Evolutionary conservation across 2,329 filamentous ascomycete species (phyloP).

Genomic region (Scytalidium sp.): DNA sequence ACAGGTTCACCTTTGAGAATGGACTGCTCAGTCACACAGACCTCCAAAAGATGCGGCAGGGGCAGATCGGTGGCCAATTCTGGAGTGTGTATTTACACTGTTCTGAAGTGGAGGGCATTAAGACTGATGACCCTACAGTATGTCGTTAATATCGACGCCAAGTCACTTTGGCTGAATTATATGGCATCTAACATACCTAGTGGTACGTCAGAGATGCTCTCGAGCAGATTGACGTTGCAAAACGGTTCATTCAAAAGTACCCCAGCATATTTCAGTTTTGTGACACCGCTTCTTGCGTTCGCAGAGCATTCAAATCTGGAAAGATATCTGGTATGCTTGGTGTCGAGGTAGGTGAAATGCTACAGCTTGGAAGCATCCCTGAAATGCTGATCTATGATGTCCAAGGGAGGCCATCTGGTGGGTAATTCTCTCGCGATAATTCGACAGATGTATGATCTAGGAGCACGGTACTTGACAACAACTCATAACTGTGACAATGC

Average conservation of each 20-base stretch:
- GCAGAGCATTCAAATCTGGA: conserved; percentile 31
- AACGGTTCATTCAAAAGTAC: conserved; percentile 41
- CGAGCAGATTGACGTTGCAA: conserved; percentile 55
- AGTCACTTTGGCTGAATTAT: background rate
- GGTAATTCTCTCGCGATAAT: conserved; percentile 50
- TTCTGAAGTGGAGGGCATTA: conserved; percentile 10
- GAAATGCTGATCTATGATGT: background rate
- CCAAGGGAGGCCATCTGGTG: background rate
- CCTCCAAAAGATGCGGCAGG: conserved; percentile 21
- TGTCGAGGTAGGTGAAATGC: conserved; percentile 57
- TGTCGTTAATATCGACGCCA: conserved; percentile 16
- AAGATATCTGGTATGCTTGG: conserved; percentile 54
- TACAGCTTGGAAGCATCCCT: conserved; percentile 31
- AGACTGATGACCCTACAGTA: conserved; percentile 14
- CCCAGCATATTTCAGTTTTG: conserved; percentile 20
- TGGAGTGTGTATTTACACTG: conserved; percentile 29
- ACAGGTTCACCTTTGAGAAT: conserved; percentile 16
- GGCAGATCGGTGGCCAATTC: conserved; percentile 27
- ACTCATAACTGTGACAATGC: conserved; percentile 68
- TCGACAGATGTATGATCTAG: conserved; percentile 57
- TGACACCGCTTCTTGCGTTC: conserved; percentile 4
- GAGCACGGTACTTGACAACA: conserved; percentile 64
- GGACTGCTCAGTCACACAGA: conserved; percentile 25
- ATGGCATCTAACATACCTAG: conserved; percentile 1
- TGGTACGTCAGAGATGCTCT: conserved; percentile 46